Percentiles rank a stretch among this genome's conserved stretches.
These are phyloP conservation scores for Aschersonia sp. DNA, from an alignment of 2,329 filamentous ascomycete genomes.

Conservation along the genomic window DNA sequence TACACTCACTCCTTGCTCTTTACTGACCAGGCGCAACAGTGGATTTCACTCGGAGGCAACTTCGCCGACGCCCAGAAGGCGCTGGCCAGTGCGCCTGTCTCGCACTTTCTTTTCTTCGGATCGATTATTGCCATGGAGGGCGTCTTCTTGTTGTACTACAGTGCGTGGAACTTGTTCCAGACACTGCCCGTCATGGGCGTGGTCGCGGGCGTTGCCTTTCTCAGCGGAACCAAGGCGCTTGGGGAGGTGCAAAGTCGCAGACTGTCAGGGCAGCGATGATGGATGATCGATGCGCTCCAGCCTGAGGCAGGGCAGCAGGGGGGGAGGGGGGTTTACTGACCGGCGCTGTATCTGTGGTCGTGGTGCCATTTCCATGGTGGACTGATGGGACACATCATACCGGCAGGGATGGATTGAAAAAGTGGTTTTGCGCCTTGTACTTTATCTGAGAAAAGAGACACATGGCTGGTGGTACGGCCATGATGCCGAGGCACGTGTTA, in stretches of 20 bases:
- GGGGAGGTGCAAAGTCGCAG: conserved; percentile 86
- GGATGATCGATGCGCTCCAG: neutral
- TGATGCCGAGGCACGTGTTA: too few species aligned
- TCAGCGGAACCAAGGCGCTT: conserved; percentile 81
- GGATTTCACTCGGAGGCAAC: conserved; percentile 74
- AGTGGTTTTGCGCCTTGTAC: too few species aligned
- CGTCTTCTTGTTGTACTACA: conserved; percentile 92
- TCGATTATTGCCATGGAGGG: conserved; percentile 80
- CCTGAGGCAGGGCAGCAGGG: neutral
- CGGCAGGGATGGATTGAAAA: too few species aligned
- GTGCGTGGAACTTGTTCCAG: conserved; percentile 83
- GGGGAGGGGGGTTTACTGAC: conserved; percentile 1
- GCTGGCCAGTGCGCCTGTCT: conserved; percentile 59
- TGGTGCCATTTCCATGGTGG: too few species aligned
- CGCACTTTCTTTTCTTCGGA: conserved; percentile 74
- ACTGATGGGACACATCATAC: too few species aligned
- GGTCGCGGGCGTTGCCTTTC: conserved; percentile 57
- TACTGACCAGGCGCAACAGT: conserved; percentile 31
- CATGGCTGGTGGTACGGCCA: too few species aligned
- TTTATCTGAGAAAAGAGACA: too few species aligned
- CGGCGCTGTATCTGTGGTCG: too few species aligned
- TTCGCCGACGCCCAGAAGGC: conserved; percentile 64
- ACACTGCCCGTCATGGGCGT: conserved; percentile 58
- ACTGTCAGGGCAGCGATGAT: conserved; percentile 54
- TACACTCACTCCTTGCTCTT: too few species aligned